Percentiles rank a stretch among this genome's conserved stretches.
These are phyloP conservation scores for Lipomyces mesembrius DNA, from an alignment of 805 yeast genomes.

Conservation along the genomic window DNA sequence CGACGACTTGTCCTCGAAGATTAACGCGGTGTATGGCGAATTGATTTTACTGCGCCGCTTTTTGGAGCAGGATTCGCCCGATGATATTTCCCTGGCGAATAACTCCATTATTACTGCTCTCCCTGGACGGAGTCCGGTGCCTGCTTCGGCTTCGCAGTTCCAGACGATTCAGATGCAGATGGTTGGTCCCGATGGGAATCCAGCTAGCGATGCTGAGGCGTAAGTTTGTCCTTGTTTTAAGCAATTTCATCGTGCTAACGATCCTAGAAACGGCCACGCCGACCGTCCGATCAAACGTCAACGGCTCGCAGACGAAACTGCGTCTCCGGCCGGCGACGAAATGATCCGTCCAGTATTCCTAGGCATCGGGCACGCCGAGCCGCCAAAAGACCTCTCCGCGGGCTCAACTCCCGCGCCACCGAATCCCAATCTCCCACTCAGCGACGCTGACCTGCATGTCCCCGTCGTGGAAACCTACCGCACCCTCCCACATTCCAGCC, in stretches of 20 bases:
- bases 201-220: background rate
- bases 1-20: slow-evolving; percentile 19
- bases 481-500: slow-evolving; percentile 22
- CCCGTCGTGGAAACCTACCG: slow-evolving; percentile 25
- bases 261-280: background rate
- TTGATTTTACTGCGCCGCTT: slow-evolving; percentile 24
- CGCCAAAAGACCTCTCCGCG: background rate
- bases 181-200: slow-evolving; percentile 7
- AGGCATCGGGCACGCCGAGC: slow-evolving; percentile 2
- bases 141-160: slow-evolving; percentile 10
- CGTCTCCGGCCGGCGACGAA: slow-evolving; percentile 10
- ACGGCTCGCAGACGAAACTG: slow-evolving; percentile 16
- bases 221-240: background rate
- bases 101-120: slow-evolving; percentile 8
- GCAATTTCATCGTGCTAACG: background rate
- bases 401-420: slow-evolving; percentile 7
- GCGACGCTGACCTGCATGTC: slow-evolving; percentile 25
- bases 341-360: slow-evolving; percentile 19
- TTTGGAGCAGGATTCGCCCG: slow-evolving; percentile 30
- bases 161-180: slow-evolving; percentile 11
- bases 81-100: slow-evolving; percentile 1
- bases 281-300: slow-evolving; percentile 14
- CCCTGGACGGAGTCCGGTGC: slow-evolving; percentile 3
- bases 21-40: slow-evolving; percentile 31
- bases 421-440: slow-evolving; percentile 22